Percentiles rank a stretch among this genome's conserved stretches.
Conservation (phyloP, 139 green algal species). For the Closterium sp. region DNA sequence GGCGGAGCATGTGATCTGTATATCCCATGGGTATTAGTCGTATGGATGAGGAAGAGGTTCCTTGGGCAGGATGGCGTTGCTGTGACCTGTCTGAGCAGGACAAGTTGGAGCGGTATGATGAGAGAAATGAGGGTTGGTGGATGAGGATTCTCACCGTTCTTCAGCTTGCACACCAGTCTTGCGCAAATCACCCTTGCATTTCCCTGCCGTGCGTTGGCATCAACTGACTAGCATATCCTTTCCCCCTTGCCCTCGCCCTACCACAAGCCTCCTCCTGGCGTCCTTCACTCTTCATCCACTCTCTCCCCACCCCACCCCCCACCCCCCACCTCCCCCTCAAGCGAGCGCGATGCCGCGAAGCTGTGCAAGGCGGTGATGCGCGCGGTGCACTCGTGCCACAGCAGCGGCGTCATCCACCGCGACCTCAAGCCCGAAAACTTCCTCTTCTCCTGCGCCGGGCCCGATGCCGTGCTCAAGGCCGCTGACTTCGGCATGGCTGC, state of each 20-base stretch:
- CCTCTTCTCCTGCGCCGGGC: conserved; percentile 74
- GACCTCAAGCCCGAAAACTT: conserved; percentile 73
- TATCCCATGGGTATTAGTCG: too few relatives aligned
- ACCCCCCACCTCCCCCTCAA: not conserved
- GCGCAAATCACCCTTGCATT: not conserved
- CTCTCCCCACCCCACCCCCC: not conserved
- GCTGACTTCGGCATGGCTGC: conserved; percentile 56
- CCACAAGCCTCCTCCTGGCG: not conserved
- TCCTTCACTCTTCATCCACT: not conserved
- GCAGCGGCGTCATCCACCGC: conserved; percentile 12
- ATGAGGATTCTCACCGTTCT: too few relatives aligned
- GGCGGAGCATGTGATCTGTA: too few relatives aligned
- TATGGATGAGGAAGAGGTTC: too few relatives aligned
- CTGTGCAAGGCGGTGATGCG: not conserved
- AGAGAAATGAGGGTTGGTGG: too few relatives aligned
- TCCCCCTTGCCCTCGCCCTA: not conserved
- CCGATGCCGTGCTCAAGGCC: conserved; percentile 76
- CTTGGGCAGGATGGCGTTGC: too few relatives aligned
- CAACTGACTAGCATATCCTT: not conserved
- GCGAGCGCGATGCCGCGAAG: conserved; percentile 1
- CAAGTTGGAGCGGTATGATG: too few relatives aligned
- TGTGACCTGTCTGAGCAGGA: too few relatives aligned
- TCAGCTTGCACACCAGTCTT: not conserved
- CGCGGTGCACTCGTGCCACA: conserved; percentile 10
- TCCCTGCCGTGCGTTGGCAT: not conserved